These are phyloP conservation scores for Lodderomyces margitis DNA, from an alignment of 1,139 yeast species.

Conservation along the genomic window DNA sequence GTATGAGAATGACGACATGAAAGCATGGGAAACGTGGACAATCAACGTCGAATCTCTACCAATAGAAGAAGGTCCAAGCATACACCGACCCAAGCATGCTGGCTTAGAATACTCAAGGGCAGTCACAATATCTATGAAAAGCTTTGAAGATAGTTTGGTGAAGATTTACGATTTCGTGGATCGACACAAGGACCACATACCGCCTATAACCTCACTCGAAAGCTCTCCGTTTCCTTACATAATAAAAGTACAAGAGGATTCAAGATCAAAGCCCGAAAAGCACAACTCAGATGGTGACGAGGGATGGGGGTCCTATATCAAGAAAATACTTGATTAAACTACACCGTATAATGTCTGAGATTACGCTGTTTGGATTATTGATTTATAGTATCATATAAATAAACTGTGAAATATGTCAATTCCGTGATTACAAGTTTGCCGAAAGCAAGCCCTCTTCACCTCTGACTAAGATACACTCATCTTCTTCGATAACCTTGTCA, in stretches of 20 bases:
- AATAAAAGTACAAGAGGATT: constrained; percentile 22
- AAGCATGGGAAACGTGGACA: constrained; percentile 46
- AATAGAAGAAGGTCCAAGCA: constrained; percentile 12
- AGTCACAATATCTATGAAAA: constrained; percentile 28
- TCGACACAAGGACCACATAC: constrained; percentile 61
- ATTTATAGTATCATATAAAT: constrained; percentile 1
- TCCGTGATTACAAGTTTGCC: constrained; percentile 24
- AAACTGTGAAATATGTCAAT: neutral
- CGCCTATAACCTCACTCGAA: constrained; percentile 69
- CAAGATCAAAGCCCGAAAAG: neutral
- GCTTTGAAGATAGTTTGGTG: constrained; percentile 44
- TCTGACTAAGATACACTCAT: constrained; percentile 66
- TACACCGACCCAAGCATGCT: neutral
- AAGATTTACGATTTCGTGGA: constrained; percentile 54
- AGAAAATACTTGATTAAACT: constrained; percentile 39
- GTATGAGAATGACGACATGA: constrained; percentile 18
- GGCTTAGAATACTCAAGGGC: constrained; percentile 9
- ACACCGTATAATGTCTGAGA: neutral
- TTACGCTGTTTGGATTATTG: constrained; percentile 3
- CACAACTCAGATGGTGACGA: constrained; percentile 22
- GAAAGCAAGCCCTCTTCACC: constrained; percentile 57
- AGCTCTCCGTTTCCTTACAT: constrained; percentile 65
- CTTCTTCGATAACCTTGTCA: constrained; percentile 53
- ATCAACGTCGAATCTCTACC: constrained; percentile 38
- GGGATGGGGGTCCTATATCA: constrained; percentile 51